phyloP scores from a whole-genome alignment of 495 filamentous ascomycete genomes.

The Saxispiralis lemnorum region DNA sequence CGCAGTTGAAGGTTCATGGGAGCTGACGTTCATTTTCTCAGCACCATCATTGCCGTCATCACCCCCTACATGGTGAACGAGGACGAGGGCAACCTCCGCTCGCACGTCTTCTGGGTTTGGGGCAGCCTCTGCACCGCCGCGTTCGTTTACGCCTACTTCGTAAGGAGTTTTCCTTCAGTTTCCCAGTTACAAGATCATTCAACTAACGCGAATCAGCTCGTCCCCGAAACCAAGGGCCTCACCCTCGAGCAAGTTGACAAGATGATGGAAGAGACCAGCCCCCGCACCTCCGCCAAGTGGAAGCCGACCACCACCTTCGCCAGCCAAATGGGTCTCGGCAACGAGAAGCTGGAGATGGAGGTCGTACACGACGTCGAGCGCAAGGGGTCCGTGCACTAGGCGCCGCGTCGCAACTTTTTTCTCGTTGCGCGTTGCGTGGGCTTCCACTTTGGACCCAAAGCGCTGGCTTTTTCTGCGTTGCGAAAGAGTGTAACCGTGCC shows the following conservation, averaged over 20 bases:
- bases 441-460: too few relatives aligned
- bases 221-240: too few relatives aligned
- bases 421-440: too few relatives aligned
- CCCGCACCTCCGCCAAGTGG: constrained; percentile 55
- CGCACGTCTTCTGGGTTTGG: constrained; percentile 47
- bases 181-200: too few relatives aligned
- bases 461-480: too few relatives aligned
- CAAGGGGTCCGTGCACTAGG: constrained; percentile 16
- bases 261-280: constrained; percentile 72
- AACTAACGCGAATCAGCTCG: too few relatives aligned
- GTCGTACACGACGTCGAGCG: constrained; percentile 15
- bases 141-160: constrained; percentile 57
- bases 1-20: too few relatives aligned
- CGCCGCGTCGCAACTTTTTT: too few relatives aligned
- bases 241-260: constrained; percentile 77
- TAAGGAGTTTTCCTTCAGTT: too few relatives aligned
- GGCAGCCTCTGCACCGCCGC: constrained; percentile 23
- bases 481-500: too few relatives aligned
- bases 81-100: constrained; percentile 46
- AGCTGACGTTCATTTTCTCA: too few relatives aligned
- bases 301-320: constrained; percentile 54
- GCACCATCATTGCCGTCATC: constrained; percentile 47
- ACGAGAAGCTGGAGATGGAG: constrained; percentile 17
- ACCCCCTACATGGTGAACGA: constrained; percentile 59
- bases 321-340: constrained; percentile 36